Base-by-base conservation (phyloP, 108 stramenopile species). In the Schizochytrium sp. region DNA sequence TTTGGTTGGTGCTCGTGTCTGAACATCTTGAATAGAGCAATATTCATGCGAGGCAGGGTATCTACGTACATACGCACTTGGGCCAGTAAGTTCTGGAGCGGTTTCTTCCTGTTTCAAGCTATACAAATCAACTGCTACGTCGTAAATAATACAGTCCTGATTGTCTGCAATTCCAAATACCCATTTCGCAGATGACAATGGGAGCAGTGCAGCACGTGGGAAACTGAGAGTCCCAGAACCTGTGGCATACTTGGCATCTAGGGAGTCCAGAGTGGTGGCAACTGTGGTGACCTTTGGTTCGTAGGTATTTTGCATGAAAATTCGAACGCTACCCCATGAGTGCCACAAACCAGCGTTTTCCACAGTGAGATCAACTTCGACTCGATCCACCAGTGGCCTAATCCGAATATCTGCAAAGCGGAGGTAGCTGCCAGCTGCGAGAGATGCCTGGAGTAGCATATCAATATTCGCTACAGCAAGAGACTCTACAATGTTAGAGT, bases 271-370 rank as follows among this genome's bases (percentile, higher is more conserved):
- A 28, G 28, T 28, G 28, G 28, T 28, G 28, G 28, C 28, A 28
- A 28, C 28, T 28, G 28, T 28, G 28, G 28, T 28, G 28, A 28
- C 28, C 28, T 28, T 28, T 28, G 28, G 28, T 28, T 28, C 28
- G 28, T 28, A 28, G 28, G 28, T 28, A 28, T 28, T 28, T 28
- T 28, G 47, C 17, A 28, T 7, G 38, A 55, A 49, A 1, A 42
- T 53, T 10, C 13, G 47, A 17, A 83, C 76, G 5, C n/a, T 0
- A 0, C 15, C 5, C 47, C 47, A 83, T 5, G 76, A 83, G 53
- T 83, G 10, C 76, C 76, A 83, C 17, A 83, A n/a, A 2, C 76
- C 76, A 1, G 45, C 76, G 76, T 83, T 83, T 2, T 55, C 76
- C 8, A 83, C 76, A 42, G 38, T 53, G 72, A 28, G 15, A 28